Base-by-base conservation (phyloP, 257 asterid species). In the Forsythia viridissima region DNA sequence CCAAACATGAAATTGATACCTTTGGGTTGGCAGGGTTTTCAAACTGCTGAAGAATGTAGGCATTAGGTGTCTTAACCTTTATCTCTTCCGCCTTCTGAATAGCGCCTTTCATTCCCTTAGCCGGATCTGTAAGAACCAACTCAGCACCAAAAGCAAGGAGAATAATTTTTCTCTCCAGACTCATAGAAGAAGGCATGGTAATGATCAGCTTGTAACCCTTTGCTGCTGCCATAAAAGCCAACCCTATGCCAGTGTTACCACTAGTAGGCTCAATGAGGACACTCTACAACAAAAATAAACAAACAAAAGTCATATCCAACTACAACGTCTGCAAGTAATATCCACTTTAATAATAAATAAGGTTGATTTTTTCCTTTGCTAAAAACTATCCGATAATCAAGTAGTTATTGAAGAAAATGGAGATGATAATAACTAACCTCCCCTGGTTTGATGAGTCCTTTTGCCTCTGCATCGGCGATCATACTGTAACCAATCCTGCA, bases 221-320 rank as follows among this genome's bases (percentile, higher is more conserved):
- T 24, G 97, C 97, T 42, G 99, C 97, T 21, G 99, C 97, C 89
- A 95, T 90, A 88, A 95, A 95, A 48, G 99, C 98, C 92, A 95
- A 84, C 6, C 97, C 99, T 46, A 95, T 92, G 18, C 99, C 99
- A 4, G 99, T 95, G 88, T 93, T 95, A 2, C 99, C 98, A 85
- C 99, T 95, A 7, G 99, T 95, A 30, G 96, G 94, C 65, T 95
- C 99, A 52, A 95, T 93, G 74, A 95, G 92, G 74, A 93, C 91
- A 82, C 93, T 93, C 99, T 93, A 67, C 85, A 86, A 11, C 46
- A 82, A 73, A 70, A 80, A 84, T 70, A 71, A 24, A 43, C 12
- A 15, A 43, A 4, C 13, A 9, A n/a, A 18, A 71, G 37, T 41
- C 10, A n/a, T 1, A 59, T 3, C 68, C 68, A 59, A 59, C 36